Conservation (phyloP, 148 eudicot genomes). For the Salicornia ramosissima region DNA sequence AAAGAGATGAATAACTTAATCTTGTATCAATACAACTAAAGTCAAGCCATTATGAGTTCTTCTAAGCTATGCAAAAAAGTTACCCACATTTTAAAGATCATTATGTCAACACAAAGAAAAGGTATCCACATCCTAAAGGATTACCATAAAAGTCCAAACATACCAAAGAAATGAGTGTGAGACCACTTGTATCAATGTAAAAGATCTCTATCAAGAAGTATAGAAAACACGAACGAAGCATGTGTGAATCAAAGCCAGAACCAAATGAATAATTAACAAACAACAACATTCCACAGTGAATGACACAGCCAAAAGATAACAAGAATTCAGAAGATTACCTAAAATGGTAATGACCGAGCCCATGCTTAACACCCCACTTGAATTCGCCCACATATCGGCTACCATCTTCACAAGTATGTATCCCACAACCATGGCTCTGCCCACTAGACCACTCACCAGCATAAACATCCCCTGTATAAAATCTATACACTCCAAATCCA, state of each 20-base stretch:
- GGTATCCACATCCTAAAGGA: background rate
- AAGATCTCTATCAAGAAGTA: background rate
- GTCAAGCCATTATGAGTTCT: background rate
- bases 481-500: conserved; percentile 92
- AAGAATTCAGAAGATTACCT: conserved; percentile 44
- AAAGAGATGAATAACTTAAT: background rate
- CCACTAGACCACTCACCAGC: conserved; percentile 96
- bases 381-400: conserved; percentile 94
- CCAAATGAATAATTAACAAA: background rate
- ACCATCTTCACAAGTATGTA: conserved; percentile 94
- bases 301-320: background rate
- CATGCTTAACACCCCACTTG: conserved; percentile 98
- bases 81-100: background rate
- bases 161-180: conserved; percentile 1
- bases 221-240: background rate
- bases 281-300: background rate
- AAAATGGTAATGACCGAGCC: conserved; percentile 90
- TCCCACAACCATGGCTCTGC: conserved; percentile 94
- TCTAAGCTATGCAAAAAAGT: background rate
- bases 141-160: background rate
- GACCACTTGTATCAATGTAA: background rate
- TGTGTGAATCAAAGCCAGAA: background rate
- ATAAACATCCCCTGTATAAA: conserved; percentile 91
- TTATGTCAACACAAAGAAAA: background rate
- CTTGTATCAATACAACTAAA: background rate